These are phyloP conservation scores for Crithidia brevicula DNA, from an alignment of 208 protist genomes.

Conservation along the genomic window DNA sequence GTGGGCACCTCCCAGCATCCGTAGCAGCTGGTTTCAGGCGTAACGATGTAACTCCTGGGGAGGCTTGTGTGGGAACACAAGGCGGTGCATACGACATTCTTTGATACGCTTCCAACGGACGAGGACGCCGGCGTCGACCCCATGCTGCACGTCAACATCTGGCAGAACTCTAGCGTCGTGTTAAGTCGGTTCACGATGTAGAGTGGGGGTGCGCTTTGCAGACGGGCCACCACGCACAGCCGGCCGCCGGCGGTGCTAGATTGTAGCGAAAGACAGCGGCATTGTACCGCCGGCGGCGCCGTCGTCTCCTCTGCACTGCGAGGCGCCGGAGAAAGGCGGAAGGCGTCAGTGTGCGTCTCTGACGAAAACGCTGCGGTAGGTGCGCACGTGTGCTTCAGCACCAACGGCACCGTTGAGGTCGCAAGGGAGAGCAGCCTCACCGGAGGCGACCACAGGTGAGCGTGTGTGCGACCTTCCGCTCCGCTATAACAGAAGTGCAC, in stretches of 20 bases:
- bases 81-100: slow-evolving; percentile 6
- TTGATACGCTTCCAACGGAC: neutral
- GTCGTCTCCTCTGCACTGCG: neutral
- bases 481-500: slow-evolving; percentile 34
- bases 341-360: neutral
- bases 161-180: slow-evolving; percentile 19
- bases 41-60: slow-evolving; percentile 24
- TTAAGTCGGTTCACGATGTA: slow-evolving; percentile 31
- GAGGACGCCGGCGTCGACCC: neutral
- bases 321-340: slow-evolving; percentile 6
- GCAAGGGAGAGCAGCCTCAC: slow-evolving; percentile 45
- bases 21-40: slow-evolving; percentile 18
- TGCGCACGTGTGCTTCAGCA: slow-evolving; percentile 37
- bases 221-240: slow-evolving; percentile 12
- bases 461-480: slow-evolving; percentile 8
- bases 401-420: slow-evolving; percentile 38
- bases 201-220: slow-evolving; percentile 18
- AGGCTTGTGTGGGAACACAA: slow-evolving; percentile 10
- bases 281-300: neutral
- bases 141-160: slow-evolving; percentile 2
- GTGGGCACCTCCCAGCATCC: slow-evolving; percentile 39
- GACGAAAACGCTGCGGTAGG: neutral
- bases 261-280: slow-evolving; percentile 19
- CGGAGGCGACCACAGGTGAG: slow-evolving; percentile 41
- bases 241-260: slow-evolving; percentile 12